phyloP scores from a whole-genome alignment of 2,329 filamentous ascomycete genomes.

The Juglanconis sp. region DNA sequence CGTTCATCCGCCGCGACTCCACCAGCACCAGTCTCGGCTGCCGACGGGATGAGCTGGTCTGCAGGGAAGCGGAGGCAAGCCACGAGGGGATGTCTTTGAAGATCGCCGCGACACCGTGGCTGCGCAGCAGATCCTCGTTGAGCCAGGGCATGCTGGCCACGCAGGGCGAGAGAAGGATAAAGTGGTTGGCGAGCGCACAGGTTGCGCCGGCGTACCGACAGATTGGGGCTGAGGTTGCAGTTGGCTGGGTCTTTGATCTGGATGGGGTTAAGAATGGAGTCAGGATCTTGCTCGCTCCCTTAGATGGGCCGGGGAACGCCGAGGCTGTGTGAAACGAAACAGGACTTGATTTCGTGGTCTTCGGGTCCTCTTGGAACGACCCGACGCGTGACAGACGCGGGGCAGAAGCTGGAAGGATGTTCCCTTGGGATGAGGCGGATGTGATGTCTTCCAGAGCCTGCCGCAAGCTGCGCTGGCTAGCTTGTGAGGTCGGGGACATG shows the following conservation, averaged over 20 bases:
- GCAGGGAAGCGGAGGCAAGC: neutral
- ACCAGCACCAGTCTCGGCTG: conserved; percentile 31
- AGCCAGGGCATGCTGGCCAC: conserved; percentile 35
- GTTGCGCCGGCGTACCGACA: conserved; percentile 32
- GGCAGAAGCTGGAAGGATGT: neutral
- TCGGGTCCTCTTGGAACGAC: neutral
- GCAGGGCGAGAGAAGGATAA: conserved; percentile 41
- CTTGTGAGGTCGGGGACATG: neutral
- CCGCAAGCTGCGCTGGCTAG: neutral
- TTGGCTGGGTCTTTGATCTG: neutral
- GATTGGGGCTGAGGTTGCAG: neutral
- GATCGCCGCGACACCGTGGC: conserved; percentile 39
- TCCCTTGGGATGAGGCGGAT: conserved; percentile 6
- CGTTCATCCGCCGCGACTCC: conserved; percentile 27
- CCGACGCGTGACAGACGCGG: neutral
- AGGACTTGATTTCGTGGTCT: neutral
- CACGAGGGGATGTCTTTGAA: conserved; percentile 26
- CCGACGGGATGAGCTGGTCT: neutral
- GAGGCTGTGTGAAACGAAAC: neutral
- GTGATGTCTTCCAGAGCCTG: conserved; percentile 16
- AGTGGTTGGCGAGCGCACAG: conserved; percentile 36
- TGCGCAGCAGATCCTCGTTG: conserved; percentile 35
- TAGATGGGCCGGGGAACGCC: neutral
- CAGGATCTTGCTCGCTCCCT: conserved; percentile 8
- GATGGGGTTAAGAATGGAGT: conserved; percentile 23